Evolutionary conservation across 2,329 filamentous ascomycete species (phyloP), one percentile per base, ranked within the genome.

Genomic region (Phyllosticta ampelicida): DNA sequence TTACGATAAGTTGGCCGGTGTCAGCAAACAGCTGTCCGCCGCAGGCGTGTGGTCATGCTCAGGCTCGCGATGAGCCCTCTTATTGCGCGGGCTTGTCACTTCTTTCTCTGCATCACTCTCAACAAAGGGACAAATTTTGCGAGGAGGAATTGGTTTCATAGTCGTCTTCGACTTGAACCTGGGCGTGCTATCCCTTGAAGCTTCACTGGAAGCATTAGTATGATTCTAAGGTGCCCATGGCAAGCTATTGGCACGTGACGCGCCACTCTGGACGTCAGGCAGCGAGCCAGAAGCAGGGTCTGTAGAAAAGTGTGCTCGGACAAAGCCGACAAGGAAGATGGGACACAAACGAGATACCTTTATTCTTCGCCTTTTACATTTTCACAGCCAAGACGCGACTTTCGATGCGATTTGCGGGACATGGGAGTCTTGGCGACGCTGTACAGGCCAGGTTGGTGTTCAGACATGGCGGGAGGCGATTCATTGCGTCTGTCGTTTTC

Each of bases 311-410:
- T 4, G 11, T 16, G n/a, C n/a, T n/a, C n/a, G n/a, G n/a, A n/a
- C n/a, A n/a, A n/a, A n/a, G n/a, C n/a, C n/a, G n/a, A n/a, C n/a
- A 30, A 6, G 8, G 11, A 19, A 28, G 18, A 18, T 1, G 23
- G 5, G 26, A 6, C 26, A 11, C 21, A 48, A 50, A n/a, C 19
- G 1, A 19, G n/a, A 19, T 18, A 59, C 57, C 23, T 59, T 59
- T 28, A 59, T 55, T 21, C 53, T 36, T 16, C 57, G 57, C 20
- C 10, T 51, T 18, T 59, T 59, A 48, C 57, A 59, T 59, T 59
- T 19, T 16, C 20, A 20, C 56, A 59, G 9, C 56, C 56, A 8
- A 48, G 23, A 9, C 56, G 52, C 1, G 53, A 54, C 9, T 59
- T 59, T 5, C 48, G 53, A 36, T 59, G 56, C 2, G 52, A 48